A percentile compares a stretch with the other conserved stretches of the same genome.
Conservation (phyloP, 495 filamentous ascomycete genomes). For the Hypoxylon lenormandii region DNA sequence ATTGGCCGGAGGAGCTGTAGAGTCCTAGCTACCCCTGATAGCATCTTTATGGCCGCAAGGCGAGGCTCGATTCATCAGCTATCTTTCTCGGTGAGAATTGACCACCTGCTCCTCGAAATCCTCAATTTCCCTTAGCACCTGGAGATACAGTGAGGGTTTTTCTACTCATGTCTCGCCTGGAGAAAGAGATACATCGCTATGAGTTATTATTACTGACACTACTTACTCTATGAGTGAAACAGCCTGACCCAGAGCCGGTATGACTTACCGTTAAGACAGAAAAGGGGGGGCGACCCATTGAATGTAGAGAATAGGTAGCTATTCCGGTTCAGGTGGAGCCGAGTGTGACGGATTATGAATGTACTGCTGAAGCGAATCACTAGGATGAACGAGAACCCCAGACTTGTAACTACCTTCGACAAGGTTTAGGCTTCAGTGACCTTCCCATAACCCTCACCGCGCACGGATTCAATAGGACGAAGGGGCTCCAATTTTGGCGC, state of each 20-base stretch:
- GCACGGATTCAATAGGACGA: neutral
- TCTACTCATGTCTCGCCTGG: neutral
- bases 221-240: constrained; percentile 1
- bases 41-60: too few species aligned
- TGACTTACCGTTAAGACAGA: constrained; percentile 2
- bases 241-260: neutral
- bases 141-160: constrained; percentile 13
- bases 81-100: too few species aligned
- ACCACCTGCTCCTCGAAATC: too few species aligned
- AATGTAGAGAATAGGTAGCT: neutral
- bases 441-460: constrained; percentile 7
- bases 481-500: neutral
- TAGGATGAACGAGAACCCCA: constrained; percentile 16
- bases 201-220: neutral
- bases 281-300: constrained; percentile 6
- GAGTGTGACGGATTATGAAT: constrained; percentile 17
- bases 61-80: too few species aligned
- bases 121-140: too few species aligned
- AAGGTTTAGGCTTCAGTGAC: constrained; percentile 15
- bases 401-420: constrained; percentile 14
- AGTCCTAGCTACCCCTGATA: neutral
- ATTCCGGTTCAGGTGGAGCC: constrained; percentile 14
- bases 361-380: constrained; percentile 11
- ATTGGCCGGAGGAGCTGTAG: constrained; percentile 7
- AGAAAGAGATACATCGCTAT: neutral